Base-by-base conservation (phyloP, 768 basidiomycete genomes). In the Collybiopsis confluens region DNA sequence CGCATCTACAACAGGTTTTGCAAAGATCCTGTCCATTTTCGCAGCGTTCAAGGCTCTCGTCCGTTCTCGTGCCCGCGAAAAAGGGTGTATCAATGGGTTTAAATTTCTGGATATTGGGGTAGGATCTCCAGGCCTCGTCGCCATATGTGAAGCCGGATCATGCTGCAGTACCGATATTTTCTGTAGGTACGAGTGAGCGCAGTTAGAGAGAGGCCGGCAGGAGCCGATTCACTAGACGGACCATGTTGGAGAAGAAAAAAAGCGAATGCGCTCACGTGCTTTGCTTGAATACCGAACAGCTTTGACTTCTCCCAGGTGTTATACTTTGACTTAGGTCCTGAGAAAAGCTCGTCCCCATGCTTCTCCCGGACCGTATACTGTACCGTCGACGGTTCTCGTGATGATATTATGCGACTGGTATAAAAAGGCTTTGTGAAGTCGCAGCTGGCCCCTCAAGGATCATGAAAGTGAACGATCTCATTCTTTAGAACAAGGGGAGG, bases 21-120 rank as follows among this genome's bases (percentile, higher is more conserved):
- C 86, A 65, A 98, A 98, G 73, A 99, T 92, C 55, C 91, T 77
- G 48, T 98, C 96, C 79, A 99, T 90, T 73, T 99, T 99, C 13
- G 88, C 89, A 2, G 97, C 97, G 58, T 94, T 96, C 43, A 98
- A 67, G 2, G 97, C 97, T 55, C 97, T 85, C 18, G 84, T 94
- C 33, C 96, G 90, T 72, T 99, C 97, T 48, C 97, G 75, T 4
- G 93, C 89, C 20, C 89, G 86, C 0, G 94, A 79, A 67, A 99
- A 98, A 2, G 97, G 97, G 64, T 99, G 97, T 70, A 92, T 85
- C n/a, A 92, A 74, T 0, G 96, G 94, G 65, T 98, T 86, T 41
- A 98, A 81, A 70, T 99, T 99, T 49, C 97, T 80, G 7, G 90
- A 90, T 2, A 85, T 83, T 0, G 95, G 96, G 0, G 89, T 90